phyloP scores from a whole-genome alignment of 2,329 filamentous ascomycete species.

The Ophiocordyceps sinensis region DNA sequence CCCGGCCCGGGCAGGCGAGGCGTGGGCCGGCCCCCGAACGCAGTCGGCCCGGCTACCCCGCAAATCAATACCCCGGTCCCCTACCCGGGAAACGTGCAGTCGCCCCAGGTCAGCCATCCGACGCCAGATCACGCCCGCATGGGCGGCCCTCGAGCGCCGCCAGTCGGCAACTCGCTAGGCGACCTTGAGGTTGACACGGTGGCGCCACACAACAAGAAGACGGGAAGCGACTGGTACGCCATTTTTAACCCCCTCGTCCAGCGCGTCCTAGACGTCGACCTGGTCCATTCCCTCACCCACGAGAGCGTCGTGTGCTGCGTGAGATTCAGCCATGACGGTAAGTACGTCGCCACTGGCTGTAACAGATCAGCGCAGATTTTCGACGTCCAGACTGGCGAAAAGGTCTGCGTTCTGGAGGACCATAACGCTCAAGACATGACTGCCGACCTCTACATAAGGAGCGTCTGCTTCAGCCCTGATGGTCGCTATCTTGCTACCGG shows the following conservation, averaged over 20 bases:
- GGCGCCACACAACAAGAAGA: constrained; percentile 76
- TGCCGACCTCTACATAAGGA: constrained; percentile 91
- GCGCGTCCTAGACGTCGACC: constrained; percentile 79
- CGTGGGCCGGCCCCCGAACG: constrained; percentile 48
- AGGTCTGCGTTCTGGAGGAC: constrained; percentile 82
- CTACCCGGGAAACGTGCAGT: constrained; percentile 69
- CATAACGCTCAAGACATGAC: constrained; percentile 65
- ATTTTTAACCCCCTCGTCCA: constrained; percentile 91
- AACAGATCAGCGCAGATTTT: constrained; percentile 99
- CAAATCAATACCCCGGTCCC: constrained; percentile 81
- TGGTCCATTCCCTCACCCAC: constrained; percentile 84
- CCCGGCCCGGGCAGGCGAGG: constrained; percentile 70
- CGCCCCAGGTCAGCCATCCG: constrained; percentile 77
- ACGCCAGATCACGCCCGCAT: constrained; percentile 52
- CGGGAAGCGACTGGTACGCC: constrained; percentile 84
- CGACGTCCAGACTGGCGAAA: constrained; percentile 75
- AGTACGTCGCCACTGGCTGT: constrained; percentile 92
- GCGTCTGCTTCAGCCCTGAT: constrained; percentile 96
- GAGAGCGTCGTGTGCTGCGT: constrained; percentile 98
- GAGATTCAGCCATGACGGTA: constrained; percentile 87
- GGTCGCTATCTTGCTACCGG: constrained; percentile 88
- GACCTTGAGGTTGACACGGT: constrained; percentile 80
- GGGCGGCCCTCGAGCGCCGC: constrained; percentile 32
- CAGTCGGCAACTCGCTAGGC: constrained; percentile 51
- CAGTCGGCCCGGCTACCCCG: constrained; percentile 64